A percentile compares a stretch with the other conserved stretches of the same genome.
These are phyloP conservation scores for Cryptococcus neoformans DNA, from an alignment of 1,284 basidiomycete species.

Conservation along the genomic window DNA sequence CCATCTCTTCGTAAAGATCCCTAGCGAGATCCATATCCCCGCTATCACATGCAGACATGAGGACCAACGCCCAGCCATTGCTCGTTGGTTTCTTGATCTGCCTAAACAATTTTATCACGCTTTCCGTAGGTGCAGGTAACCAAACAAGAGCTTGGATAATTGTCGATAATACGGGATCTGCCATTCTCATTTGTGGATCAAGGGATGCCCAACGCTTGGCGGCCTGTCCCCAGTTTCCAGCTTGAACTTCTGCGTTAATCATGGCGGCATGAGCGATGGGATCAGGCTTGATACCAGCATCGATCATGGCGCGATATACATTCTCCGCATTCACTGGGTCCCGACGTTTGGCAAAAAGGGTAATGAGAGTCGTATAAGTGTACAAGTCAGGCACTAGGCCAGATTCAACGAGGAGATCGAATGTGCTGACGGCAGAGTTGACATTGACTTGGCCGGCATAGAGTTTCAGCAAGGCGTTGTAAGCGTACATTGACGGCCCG, in stretches of 20 bases:
- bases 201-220: constrained; percentile 24
- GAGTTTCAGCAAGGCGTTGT: constrained; percentile 60
- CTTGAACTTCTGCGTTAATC: constrained; percentile 80
- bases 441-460: constrained; percentile 62
- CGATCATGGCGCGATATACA: constrained; percentile 57
- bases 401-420: constrained; percentile 61
- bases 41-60: constrained; percentile 80
- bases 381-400: constrained; percentile 56
- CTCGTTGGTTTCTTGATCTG: constrained; percentile 58
- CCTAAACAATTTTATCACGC: constrained; percentile 65
- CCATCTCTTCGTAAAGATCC: constrained; percentile 68
- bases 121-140: constrained; percentile 69
- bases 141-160: constrained; percentile 82
- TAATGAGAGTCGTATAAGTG: constrained; percentile 69
- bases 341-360: constrained; percentile 62
- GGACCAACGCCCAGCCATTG: constrained; percentile 70
- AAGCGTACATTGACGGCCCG: constrained; percentile 12
- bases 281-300: constrained; percentile 60
- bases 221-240: constrained; percentile 59
- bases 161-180: constrained; percentile 61
- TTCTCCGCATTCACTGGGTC: constrained; percentile 67
- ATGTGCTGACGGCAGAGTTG: constrained; percentile 56
- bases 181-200: constrained; percentile 49
- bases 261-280: constrained; percentile 64
- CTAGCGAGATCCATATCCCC: constrained; percentile 65